Evolutionary conservation across 2,329 filamentous ascomycete genomes (phyloP).

Genomic region (Drechslerella dactyloides): DNA sequence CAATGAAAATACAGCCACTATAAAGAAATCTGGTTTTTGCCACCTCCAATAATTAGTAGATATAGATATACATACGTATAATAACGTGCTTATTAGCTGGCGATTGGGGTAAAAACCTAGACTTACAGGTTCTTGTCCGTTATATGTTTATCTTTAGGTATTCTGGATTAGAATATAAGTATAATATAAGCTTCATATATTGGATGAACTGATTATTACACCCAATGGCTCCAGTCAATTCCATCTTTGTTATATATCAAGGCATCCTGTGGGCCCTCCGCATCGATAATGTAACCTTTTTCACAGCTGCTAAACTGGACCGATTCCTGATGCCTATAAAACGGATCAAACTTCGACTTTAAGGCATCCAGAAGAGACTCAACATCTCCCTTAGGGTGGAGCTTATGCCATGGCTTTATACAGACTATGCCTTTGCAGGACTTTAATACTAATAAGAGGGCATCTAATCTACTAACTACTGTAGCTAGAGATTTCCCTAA

Average conservation of each 20-base stretch:
- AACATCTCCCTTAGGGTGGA: conserved; percentile 66
- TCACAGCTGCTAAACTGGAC: conserved; percentile 65
- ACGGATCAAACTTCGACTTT: conserved; percentile 61
- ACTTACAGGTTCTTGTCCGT: too few relatives aligned
- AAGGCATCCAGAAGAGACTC: conserved; percentile 64
- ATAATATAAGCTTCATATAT: too few relatives aligned
- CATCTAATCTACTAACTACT: conserved; percentile 64
- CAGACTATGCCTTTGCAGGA: conserved; percentile 66
- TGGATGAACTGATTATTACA: too few relatives aligned
- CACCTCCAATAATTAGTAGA: too few relatives aligned
- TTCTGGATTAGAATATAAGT: too few relatives aligned
- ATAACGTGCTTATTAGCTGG: too few relatives aligned
- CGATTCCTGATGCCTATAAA: conserved; percentile 63
- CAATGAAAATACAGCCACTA: too few relatives aligned
- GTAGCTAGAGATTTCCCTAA: conserved; percentile 58
- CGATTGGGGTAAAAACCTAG: too few relatives aligned
- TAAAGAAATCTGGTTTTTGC: too few relatives aligned
- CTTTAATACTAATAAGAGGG: conserved; percentile 68
- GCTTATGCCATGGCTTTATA: conserved; percentile 64
- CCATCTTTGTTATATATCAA: conserved; percentile 38
- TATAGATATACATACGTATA: too few relatives aligned
- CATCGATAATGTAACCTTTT: conserved; percentile 64
- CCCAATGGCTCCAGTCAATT: conserved; percentile 43
- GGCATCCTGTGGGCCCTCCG: conserved; percentile 63
- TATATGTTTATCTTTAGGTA: too few relatives aligned